Percentiles rank a stretch among this genome's conserved stretches.
Conservation (phyloP, 352 stramenopile species). For the Pythium volutum region DNA sequence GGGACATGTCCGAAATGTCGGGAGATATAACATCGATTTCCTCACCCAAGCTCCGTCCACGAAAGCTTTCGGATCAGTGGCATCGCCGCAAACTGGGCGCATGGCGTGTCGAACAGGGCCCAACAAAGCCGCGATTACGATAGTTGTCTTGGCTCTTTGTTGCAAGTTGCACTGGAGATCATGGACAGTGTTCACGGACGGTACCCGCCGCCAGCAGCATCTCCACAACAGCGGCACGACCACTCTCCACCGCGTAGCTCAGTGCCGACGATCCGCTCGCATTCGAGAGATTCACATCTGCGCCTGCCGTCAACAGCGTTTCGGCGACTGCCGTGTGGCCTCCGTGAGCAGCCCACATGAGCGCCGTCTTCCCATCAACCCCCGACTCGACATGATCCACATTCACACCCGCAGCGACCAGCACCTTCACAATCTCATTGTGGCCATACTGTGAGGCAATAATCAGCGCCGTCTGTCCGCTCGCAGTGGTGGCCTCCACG, state of each 20-base stretch:
- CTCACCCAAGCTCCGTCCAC: no score
- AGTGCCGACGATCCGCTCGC: neutral
- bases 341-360: neutral
- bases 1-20: no score
- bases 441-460: neutral
- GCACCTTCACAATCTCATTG: neutral
- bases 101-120: no score
- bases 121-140: no score
- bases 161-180: no score
- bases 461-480: neutral
- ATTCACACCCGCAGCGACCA: neutral
- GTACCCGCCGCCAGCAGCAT: neutral
- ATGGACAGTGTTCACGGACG: no score
- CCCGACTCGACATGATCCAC: neutral
- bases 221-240: neutral
- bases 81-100: no score
- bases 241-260: neutral
- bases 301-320: neutral
- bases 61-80: no score
- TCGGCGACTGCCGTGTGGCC: neutral
- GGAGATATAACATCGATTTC: no score
- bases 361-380: neutral
- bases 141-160: no score
- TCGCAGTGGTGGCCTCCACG: neutral
- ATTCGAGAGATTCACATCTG: neutral